Percentiles rank a stretch among this genome's conserved stretches.
These are phyloP conservation scores for Oryza rufipogon DNA, from an alignment of 176 grass and related monocot genomes.

Conservation along the genomic window DNA sequence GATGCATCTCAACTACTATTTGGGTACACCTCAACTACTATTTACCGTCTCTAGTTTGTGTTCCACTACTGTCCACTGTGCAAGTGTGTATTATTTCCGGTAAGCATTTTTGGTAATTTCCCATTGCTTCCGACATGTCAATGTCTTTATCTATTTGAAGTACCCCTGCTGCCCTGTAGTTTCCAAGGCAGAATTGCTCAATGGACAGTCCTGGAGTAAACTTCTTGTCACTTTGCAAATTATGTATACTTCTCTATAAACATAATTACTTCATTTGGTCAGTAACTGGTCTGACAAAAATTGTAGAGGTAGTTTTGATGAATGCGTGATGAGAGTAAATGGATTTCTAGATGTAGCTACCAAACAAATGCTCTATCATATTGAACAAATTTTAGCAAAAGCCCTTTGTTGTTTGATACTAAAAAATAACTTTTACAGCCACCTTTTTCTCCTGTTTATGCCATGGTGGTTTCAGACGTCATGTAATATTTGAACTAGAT, in stretches of 20 bases:
- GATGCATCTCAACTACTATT: neutral
- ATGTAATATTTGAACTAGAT: too few species aligned
- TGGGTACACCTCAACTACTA: neutral
- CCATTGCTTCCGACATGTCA: neutral
- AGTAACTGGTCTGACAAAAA: neutral
- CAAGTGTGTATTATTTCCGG: neutral
- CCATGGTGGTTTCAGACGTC: too few species aligned
- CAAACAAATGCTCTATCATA: too few species aligned
- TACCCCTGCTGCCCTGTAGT: neutral
- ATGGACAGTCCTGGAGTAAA: neutral
- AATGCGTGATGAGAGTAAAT: neutral
- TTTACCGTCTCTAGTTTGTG: neutral
- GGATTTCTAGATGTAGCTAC: neutral
- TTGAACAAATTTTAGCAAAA: too few species aligned
- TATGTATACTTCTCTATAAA: neutral
- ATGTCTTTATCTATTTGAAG: neutral
- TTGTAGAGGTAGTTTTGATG: neutral
- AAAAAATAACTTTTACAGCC: too few species aligned
- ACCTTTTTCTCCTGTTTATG: too few species aligned
- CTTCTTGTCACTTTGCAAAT: neutral
- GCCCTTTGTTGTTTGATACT: too few species aligned
- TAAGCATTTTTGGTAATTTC: neutral
- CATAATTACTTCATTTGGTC: slow-evolving; percentile 9
- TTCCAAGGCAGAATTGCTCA: neutral
- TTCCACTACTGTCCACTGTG: neutral